A percentile compares a stretch with the other conserved stretches of the same genome.
Evolutionary conservation across 1,139 yeast species (phyloP).

Genomic region (Geotrichum restrictum): DNA sequence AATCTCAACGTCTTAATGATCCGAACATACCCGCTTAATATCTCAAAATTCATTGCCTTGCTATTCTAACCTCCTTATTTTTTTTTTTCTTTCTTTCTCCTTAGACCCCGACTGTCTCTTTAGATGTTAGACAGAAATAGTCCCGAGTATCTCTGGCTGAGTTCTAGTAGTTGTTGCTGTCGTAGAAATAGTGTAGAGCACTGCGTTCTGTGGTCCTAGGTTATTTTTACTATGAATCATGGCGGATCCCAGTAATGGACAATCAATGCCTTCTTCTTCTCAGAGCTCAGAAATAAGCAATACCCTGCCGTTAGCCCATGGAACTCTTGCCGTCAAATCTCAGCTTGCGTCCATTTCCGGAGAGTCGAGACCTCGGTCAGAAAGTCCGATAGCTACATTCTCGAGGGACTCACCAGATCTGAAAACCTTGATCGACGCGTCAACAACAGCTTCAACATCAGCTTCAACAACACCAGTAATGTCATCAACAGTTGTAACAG

Average conservation of each 20-base stretch:
- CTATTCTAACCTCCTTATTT: background rate
- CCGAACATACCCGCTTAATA: too few relatives aligned
- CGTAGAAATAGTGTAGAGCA: background rate
- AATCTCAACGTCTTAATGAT: too few relatives aligned
- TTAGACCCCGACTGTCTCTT: background rate
- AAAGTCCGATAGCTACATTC: too few relatives aligned
- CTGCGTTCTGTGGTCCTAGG: background rate
- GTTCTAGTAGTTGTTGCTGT: conserved; percentile 3
- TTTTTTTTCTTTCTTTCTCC: background rate
- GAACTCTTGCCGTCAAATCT: conserved; percentile 11
- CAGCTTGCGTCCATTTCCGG: background rate
- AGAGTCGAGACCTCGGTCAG: too few relatives aligned
- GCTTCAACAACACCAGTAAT: too few relatives aligned
- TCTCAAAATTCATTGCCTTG: background rate
- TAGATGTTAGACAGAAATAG: conserved; percentile 1
- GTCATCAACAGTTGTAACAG: too few relatives aligned
- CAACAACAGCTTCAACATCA: background rate
- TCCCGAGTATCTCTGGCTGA: background rate
- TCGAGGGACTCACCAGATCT: background rate
- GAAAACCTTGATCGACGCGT: background rate
- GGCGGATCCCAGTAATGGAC: conserved; percentile 8
- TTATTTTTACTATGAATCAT: conserved; percentile 1
- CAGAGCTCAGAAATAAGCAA: background rate
- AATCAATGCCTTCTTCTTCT: background rate
- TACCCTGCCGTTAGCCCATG: conserved; percentile 1